Evolutionary conservation across 129 eudicot genomes (phyloP).

Genomic region (Tanacetum coccineum): DNA sequence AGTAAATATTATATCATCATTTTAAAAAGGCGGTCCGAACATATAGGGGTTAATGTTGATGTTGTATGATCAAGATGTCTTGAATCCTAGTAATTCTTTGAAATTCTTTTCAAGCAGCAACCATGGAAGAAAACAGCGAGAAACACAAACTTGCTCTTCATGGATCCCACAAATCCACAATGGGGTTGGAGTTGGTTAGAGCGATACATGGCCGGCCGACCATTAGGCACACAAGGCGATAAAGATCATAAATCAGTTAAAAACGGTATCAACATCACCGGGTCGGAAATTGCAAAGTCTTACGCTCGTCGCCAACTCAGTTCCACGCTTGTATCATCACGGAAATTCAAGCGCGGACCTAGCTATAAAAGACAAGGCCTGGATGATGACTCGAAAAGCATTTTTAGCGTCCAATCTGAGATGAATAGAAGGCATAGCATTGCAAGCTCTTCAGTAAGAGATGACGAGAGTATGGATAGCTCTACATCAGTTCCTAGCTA

Average conservation of each 20-base stretch:
- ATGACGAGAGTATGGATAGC: slow-evolving; percentile 81
- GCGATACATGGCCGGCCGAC: slow-evolving; percentile 71
- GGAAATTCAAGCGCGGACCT: slow-evolving; percentile 44
- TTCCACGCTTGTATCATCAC: slow-evolving; percentile 35
- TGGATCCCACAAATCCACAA: slow-evolving; percentile 91
- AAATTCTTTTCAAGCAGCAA: slow-evolving; percentile 43
- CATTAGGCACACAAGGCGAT: slow-evolving; percentile 49
- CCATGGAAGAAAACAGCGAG: slow-evolving; percentile 73
- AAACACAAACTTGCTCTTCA: slow-evolving; percentile 60
- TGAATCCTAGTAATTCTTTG: not conserved
- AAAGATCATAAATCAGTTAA: slow-evolving; percentile 41
- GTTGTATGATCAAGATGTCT: not conserved
- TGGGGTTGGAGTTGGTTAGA: slow-evolving; percentile 99
- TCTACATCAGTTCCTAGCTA: slow-evolving; percentile 72
- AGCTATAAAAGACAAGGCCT: slow-evolving; percentile 46
- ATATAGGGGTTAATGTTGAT: too few relatives aligned
- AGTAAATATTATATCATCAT: too few relatives aligned
- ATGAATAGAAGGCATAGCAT: slow-evolving; percentile 80
- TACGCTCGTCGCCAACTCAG: slow-evolving; percentile 69
- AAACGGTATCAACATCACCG: slow-evolving; percentile 32
- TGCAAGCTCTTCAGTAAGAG: slow-evolving; percentile 70
- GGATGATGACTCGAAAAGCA: slow-evolving; percentile 58
- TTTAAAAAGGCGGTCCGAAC: too few relatives aligned
- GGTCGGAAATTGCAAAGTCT: slow-evolving; percentile 58
- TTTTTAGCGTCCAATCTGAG: too few relatives aligned